Evolutionary conservation across 495 filamentous ascomycete genomes (phyloP).

Genomic region (Tetracladium marchalianum): DNA sequence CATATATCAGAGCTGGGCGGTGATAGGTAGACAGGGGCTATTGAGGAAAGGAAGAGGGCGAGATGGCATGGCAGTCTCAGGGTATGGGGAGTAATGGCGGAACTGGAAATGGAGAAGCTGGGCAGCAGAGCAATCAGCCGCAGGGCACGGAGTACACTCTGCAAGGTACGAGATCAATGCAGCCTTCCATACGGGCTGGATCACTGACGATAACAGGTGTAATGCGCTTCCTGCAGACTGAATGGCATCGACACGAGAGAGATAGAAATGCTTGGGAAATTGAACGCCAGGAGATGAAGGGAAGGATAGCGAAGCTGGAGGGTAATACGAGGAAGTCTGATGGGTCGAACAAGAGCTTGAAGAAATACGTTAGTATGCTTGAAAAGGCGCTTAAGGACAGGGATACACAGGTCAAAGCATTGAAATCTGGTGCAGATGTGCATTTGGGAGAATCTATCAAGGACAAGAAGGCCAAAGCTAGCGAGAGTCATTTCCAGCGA

Average conservation of each 20-base stretch:
- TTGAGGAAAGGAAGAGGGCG: neutral
- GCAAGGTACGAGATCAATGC: constrained; percentile 54
- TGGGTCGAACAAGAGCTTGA: constrained; percentile 74
- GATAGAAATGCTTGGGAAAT: constrained; percentile 99
- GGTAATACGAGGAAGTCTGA: constrained; percentile 79
- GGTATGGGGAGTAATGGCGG: constrained; percentile 56
- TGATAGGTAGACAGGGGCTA: too few relatives aligned
- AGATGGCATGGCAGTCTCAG: constrained; percentile 54
- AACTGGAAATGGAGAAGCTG: constrained; percentile 41
- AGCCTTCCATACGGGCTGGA: constrained; percentile 1
- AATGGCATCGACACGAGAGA: constrained; percentile 98
- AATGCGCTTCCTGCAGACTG: constrained; percentile 98
- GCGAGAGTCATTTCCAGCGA: constrained; percentile 1
- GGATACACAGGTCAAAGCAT: constrained; percentile 24
- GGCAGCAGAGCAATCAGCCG: constrained; percentile 45
- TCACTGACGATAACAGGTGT: constrained; percentile 51
- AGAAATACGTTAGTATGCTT: constrained; percentile 82
- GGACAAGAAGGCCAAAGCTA: constrained; percentile 34
- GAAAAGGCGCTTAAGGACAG: constrained; percentile 79
- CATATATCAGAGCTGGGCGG: neutral
- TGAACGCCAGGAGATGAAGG: constrained; percentile 98
- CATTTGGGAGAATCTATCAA: constrained; percentile 18
- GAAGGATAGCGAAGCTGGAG: constrained; percentile 89
- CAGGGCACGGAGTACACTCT: constrained; percentile 96
- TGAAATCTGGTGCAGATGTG: constrained; percentile 28